Base-by-base conservation (phyloP, 495 filamentous ascomycete genomes). In the Delitschia confertaspora region DNA sequence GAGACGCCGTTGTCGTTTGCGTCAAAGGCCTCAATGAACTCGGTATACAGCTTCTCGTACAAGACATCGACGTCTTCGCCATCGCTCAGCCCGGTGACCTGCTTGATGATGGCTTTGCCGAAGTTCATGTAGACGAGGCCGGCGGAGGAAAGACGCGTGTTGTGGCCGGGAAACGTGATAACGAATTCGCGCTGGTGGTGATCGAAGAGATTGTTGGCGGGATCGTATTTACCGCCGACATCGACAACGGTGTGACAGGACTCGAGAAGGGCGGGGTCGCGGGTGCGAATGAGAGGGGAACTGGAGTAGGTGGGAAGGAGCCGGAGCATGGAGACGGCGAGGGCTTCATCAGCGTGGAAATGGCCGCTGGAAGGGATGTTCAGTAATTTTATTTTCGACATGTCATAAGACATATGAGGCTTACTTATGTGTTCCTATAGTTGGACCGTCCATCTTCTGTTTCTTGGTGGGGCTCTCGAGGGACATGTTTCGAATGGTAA, bases 321-420 rank as follows among this genome's bases (percentile, higher is more conserved):
- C 36, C 86, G 87, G 53, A 98, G 83, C 69, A 98, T 84, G 70
- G 91, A 85, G 45, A 96, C 88, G 39, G 91, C 91, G n/a, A 98
- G 79, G 46, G 91, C 91, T 69, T 98, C 91, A 62, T 98, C 91
- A 64, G 91, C 93, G 69, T 98, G 91, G 74, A 98, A 98, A 66
- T 95, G 86, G 42, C 91, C 91, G 67, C 76, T 80, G 45, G 10
- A 22, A 23, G 37, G 47, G 20, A 34, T 24, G 47, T 19, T 35
- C 21, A 35, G 33, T 9, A 18, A 14, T 3, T 13, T 29, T 16
- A 6, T 3, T 22, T 5, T 39, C 30, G 21, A n/a, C 7, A 20
- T 40, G 10, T 16, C 27, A 45, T 10, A 14, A 31, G 6, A 21
- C 27, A 11, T n/a, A 47, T 2, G 26, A 31, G 26, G 44, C 69